Percentiles rank a stretch among this genome's conserved stretches.
These are phyloP conservation scores for Phytophthora pisi DNA, from an alignment of 352 stramenopile genomes.

Conservation along the genomic window DNA sequence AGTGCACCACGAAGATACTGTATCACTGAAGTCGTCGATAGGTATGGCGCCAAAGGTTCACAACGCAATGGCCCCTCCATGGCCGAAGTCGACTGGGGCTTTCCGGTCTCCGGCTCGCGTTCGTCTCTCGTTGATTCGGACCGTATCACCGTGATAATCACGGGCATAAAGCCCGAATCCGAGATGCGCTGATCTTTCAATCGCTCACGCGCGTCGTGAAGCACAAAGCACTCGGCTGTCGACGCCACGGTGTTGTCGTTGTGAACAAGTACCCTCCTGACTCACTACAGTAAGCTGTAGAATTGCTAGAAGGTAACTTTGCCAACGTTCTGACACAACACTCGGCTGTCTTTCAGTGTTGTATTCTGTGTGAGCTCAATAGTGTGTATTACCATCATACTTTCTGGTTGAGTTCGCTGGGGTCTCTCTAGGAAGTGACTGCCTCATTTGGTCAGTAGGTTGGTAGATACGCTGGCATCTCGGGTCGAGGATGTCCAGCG, in stretches of 20 bases:
- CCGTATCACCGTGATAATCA: background rate
- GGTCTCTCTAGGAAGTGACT: constrained; percentile 5
- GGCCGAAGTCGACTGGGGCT: constrained; percentile 9
- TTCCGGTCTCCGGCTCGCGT: constrained; percentile 26
- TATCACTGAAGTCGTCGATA: background rate
- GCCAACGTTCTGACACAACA: background rate
- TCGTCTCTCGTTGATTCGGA: constrained; percentile 28
- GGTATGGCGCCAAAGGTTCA: background rate
- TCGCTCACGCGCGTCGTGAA: background rate
- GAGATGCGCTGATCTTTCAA: constrained; percentile 13
- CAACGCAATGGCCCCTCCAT: constrained; percentile 1
- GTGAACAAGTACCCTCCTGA: background rate
- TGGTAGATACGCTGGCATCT: constrained; percentile 17
- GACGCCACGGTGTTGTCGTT: background rate
- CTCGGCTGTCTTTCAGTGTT: background rate
- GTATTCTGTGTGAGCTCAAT: background rate
- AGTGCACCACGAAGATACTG: background rate
- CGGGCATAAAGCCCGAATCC: constrained; percentile 3
- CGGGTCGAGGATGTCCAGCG: constrained; percentile 8
- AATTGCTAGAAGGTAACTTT: background rate
- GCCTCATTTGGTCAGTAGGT: constrained; percentile 2
- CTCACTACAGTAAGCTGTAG: background rate
- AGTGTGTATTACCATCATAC: constrained; percentile 25
- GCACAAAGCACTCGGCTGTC: background rate
- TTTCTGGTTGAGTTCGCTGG: constrained; percentile 12